A percentile compares a stretch with the other conserved stretches of the same genome.
These are phyloP conservation scores for Colletotrichum plurivorum DNA, from an alignment of 2,329 filamentous ascomycete genomes.

Conservation along the genomic window DNA sequence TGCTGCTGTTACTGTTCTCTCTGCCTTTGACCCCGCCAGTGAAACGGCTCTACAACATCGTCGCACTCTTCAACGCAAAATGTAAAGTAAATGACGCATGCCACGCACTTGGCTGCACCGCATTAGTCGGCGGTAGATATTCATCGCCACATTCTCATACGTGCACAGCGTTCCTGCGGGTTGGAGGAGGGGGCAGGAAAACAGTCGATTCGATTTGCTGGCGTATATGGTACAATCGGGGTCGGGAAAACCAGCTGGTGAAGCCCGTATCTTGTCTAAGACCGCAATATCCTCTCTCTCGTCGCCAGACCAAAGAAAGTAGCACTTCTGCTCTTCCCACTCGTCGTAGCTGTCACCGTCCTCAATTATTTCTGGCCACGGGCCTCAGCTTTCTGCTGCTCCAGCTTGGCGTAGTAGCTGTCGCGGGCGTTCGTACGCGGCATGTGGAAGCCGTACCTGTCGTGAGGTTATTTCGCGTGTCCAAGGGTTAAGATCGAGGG, in stretches of 20 bases:
- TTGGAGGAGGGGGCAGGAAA: background rate
- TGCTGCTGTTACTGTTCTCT: background rate
- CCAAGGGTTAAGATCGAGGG: background rate
- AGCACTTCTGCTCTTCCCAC: background rate
- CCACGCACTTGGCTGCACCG: too few relatives aligned
- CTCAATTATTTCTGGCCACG: slow-evolving; percentile 46
- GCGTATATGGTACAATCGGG: slow-evolving; percentile 41
- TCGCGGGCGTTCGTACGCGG: slow-evolving; percentile 72
- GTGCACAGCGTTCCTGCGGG: background rate
- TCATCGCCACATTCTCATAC: too few relatives aligned
- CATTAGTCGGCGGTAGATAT: too few relatives aligned
- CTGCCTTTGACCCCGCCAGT: background rate
- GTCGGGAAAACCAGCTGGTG: slow-evolving; percentile 32
- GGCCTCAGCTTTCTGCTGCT: slow-evolving; percentile 65
- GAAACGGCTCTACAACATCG: too few relatives aligned
- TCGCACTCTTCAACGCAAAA: too few relatives aligned
- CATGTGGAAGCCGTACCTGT: slow-evolving; percentile 74
- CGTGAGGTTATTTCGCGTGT: slow-evolving; percentile 11
- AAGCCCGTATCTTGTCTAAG: slow-evolving; percentile 37
- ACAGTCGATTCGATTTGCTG: slow-evolving; percentile 33
- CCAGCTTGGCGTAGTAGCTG: slow-evolving; percentile 70
- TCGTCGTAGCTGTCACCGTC: background rate
- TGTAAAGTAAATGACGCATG: too few relatives aligned
- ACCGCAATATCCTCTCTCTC: slow-evolving; percentile 26
- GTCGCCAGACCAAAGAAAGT: slow-evolving; percentile 21